phyloP scores from a whole-genome alignment of 1,139 yeast genomes.

The Scheffersomyces segobiensis region DNA sequence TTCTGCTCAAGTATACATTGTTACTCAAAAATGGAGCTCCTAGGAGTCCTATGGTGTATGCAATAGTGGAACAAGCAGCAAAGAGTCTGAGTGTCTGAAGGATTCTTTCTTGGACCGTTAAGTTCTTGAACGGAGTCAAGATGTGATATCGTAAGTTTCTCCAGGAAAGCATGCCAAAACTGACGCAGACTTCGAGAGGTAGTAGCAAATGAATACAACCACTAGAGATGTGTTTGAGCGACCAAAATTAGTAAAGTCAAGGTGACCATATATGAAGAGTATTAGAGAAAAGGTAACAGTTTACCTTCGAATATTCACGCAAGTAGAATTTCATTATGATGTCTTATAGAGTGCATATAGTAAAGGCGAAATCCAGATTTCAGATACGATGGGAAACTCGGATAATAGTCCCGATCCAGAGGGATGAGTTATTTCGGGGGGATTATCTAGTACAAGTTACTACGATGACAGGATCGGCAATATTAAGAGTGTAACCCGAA shows the following conservation, averaged over 20 bases:
- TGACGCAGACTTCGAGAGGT: background rate
- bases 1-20: constrained; percentile 34
- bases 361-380: background rate
- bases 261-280: background rate
- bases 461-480: no score
- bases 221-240: background rate
- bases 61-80: constrained; percentile 21
- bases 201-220: background rate
- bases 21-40: constrained; percentile 29
- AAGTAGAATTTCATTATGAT: background rate
- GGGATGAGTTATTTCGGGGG: background rate
- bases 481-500: no score
- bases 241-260: background rate
- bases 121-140: constrained; percentile 27
- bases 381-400: background rate
- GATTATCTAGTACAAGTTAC: no score
- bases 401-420: background rate
- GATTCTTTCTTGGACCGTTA: constrained; percentile 30
- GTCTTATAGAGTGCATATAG: background rate
- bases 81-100: constrained; percentile 32
- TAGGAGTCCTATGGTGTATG: constrained; percentile 25
- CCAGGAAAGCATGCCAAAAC: background rate
- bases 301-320: background rate
- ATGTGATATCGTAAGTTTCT: background rate
- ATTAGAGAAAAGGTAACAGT: background rate